Conservation (phyloP, 345 rosid genomes). For the Linum usitatissimum region DNA sequence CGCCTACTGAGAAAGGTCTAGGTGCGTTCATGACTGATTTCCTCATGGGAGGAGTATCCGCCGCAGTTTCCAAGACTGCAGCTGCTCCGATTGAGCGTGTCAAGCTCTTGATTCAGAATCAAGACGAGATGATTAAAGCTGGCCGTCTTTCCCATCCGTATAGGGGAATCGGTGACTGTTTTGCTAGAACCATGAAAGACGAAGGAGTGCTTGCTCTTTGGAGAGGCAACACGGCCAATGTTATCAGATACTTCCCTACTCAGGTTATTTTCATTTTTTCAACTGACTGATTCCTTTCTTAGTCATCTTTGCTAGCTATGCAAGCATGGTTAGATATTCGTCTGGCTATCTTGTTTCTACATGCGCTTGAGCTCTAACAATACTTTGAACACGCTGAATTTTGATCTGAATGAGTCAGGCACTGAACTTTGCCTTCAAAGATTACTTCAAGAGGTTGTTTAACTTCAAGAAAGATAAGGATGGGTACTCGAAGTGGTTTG, state of each 20-base stretch:
- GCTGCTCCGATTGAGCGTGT: constrained; percentile 26
- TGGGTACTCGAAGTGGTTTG: constrained; percentile 28
- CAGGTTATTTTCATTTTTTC: constrained; percentile 13
- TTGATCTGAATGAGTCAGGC: constrained; percentile 6
- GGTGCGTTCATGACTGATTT: constrained; percentile 15
- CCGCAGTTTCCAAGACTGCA: constrained; percentile 23
- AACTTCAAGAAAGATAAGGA: constrained; percentile 24
- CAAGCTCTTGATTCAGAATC: constrained; percentile 25
- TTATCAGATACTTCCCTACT: constrained; percentile 27
- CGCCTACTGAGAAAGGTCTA: constrained; percentile 22
- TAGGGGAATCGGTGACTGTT: constrained; percentile 23
- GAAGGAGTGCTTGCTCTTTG: constrained; percentile 21
- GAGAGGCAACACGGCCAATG: constrained; percentile 27
- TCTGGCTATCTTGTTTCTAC: too few species aligned
- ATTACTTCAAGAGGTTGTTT: constrained; percentile 27
- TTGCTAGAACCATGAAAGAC: constrained; percentile 21
- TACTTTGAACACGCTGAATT: not conserved
- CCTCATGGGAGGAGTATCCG: constrained; percentile 25
- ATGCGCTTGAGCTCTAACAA: too few species aligned
- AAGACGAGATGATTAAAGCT: constrained; percentile 25
- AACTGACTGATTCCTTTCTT: not conserved
- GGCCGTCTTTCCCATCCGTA: constrained; percentile 22
- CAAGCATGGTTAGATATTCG: too few species aligned
- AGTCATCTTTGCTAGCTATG: not conserved
- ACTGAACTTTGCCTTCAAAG: constrained; percentile 26